Evolutionary conservation across 257 asterid species (phyloP), one percentile per base, ranked within the genome.

Genomic region (Haberlea rhodopensis): DNA sequence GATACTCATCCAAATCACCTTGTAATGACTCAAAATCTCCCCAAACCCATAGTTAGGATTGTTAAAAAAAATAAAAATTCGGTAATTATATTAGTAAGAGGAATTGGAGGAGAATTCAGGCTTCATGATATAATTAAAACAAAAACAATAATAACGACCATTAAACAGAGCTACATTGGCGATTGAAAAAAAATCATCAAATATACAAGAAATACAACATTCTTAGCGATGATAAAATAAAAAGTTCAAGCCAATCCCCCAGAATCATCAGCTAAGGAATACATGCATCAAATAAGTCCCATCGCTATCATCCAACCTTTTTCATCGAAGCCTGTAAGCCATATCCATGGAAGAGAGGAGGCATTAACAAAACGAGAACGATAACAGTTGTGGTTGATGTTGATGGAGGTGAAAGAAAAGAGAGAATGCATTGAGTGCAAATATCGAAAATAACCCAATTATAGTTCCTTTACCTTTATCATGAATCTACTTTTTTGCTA

Each of bases 401-500:
- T 43, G 19, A 3, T 15, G 8, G 7, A 43, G 51, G 18, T 5
- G 20, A 16, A 43, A 43, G 51, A n/a, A n/a, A n/a, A n/a, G n/a
- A n/a, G n/a, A n/a, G n/a, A n/a, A n/a, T n/a, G n/a, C n/a, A n/a
- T n/a, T n/a, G n/a, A n/a, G n/a, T n/a, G n/a, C n/a, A n/a, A n/a
- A n/a, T n/a, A n/a, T n/a, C n/a, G 51, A 43, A 43, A 43, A 15
- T 13, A 19, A 43, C 16, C 19, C 51, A 3, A 43, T 15, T 43
- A 13, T 43, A 43, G 20, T 4, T 16, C 48, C n/a, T 16, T 43
- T 15, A 43, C 51, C 65, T 56, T 53, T 22, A 55, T 81, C 78
- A 79, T 60, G 75, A 84, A 52, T 78, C 78, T 20, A 68, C 26
- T 71, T 78, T 82, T 48, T 86, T 72, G 68, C 87, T 87, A 55